Evolutionary conservation across 2,329 filamentous ascomycete species (phyloP).

Genomic region (Pseudogymnoascus sp.): DNA sequence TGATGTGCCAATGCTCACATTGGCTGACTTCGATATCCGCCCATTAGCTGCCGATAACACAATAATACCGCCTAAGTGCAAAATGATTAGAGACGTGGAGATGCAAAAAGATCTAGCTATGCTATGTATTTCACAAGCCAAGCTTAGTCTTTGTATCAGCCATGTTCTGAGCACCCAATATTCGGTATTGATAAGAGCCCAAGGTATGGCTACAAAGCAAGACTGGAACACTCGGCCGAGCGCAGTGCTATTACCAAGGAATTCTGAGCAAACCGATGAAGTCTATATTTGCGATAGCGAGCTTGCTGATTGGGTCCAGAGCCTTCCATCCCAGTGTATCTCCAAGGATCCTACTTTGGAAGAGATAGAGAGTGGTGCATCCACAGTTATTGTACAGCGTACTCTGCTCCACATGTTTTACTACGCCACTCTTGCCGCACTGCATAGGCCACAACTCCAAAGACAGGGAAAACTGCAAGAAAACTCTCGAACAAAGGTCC

Average conservation of each 20-base stretch:
- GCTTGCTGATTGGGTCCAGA: slow-evolving; percentile 65
- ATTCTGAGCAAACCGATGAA: slow-evolving; percentile 61
- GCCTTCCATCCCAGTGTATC: slow-evolving; percentile 60
- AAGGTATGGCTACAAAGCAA: not conserved
- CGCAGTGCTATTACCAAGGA: slow-evolving; percentile 78
- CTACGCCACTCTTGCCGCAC: slow-evolving; percentile 76
- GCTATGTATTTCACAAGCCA: slow-evolving; percentile 83
- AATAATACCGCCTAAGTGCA: slow-evolving; percentile 56
- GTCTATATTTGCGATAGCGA: slow-evolving; percentile 70
- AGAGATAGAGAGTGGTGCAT: slow-evolving; percentile 50
- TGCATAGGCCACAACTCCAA: slow-evolving; percentile 57
- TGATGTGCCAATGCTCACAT: slow-evolving; percentile 76
- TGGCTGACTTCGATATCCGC: slow-evolving; percentile 73
- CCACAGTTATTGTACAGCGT: slow-evolving; percentile 57
- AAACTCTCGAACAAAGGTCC: slow-evolving; percentile 69
- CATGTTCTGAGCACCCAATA: slow-evolving; percentile 83
- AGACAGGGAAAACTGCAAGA: slow-evolving; percentile 48
- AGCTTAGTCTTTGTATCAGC: slow-evolving; percentile 79
- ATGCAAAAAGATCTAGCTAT: slow-evolving; percentile 70
- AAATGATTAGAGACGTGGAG: slow-evolving; percentile 56
- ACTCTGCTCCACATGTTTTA: slow-evolving; percentile 85
- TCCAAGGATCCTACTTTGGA: slow-evolving; percentile 50
- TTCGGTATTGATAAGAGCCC: slow-evolving; percentile 65
- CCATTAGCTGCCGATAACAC: slow-evolving; percentile 57
- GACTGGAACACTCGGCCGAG: slow-evolving; percentile 59